Base-by-base conservation (phyloP, 306 rosid genomes). In the Cucumis sativus region DNA sequence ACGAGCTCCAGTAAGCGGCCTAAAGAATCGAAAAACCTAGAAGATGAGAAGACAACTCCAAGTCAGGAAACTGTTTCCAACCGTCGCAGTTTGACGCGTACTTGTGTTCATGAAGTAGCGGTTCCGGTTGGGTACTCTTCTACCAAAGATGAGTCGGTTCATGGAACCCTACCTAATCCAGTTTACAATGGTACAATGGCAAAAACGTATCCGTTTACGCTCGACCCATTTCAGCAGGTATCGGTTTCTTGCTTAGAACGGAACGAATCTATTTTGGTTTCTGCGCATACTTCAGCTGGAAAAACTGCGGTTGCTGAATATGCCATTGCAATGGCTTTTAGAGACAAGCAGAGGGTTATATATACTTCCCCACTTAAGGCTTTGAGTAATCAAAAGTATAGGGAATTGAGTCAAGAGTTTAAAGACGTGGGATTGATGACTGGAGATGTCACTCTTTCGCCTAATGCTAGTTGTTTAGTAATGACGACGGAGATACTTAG, bases 231-330 rank as follows among this genome's bases (percentile, higher is more conserved):
- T 80, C 99, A 95, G 85, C 82, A 74, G 82, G 90, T 92, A 55
- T 95, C 99, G 14, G 80, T 95, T 63, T 87, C 99, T 1, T 95
- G 99, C 79, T 85, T 92, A 33, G 99, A 92, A 75, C 84, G 97
- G 30, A 92, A 95, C 57, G 99, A 95, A 81, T 92, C 97, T 6
- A 88, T 95, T 57, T 71, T 95, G 62, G 99, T 95, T 33, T 95
- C 99, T 39, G 99, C 99, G 8, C 99, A 95, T 79, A 95, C 99
- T 79, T 95, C 97, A 4, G 99, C 99, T 1, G 97, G 99, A 1
- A 95, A 95, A 80, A 95, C 99, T 65, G 99, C 96, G 0, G 96
- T 95, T 1, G 99, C 99, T 0, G 99, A 95, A 81, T 95, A 95
- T 82, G 97, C 99, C 8, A 88, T 95, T 8, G 99, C 99, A 25